A percentile compares a stretch with the other conserved stretches of the same genome.
phyloP scores from a whole-genome alignment of 345 rosid genomes.

The Diplotaxis tenuifolia region DNA sequence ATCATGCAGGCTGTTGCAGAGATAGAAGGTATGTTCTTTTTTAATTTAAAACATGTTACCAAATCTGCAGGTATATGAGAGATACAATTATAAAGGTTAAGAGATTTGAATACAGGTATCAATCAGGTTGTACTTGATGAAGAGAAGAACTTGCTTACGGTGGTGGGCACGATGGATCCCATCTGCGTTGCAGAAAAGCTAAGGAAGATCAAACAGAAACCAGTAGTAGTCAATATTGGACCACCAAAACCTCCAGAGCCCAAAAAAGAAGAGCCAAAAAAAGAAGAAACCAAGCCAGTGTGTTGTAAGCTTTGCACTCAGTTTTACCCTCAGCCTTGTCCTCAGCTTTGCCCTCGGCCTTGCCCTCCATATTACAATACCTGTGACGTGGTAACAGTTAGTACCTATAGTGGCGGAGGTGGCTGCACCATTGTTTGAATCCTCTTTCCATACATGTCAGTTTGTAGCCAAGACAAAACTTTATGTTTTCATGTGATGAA shows the following conservation, averaged over 20 bases:
- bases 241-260: conserved; percentile 29
- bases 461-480: not conserved
- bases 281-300: not conserved
- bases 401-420: conserved; percentile 18
- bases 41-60: not conserved
- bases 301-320: conserved; percentile 11
- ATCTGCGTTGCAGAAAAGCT: conserved; percentile 24
- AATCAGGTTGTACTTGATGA: conserved; percentile 28
- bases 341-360: not conserved
- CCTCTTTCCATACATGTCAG: conserved; percentile 1
- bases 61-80: not conserved
- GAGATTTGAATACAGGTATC: conserved; percentile 27
- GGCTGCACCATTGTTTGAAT: conserved; percentile 35
- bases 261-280: conserved; percentile 10
- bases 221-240: conserved; percentile 35
- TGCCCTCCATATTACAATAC: conserved; percentile 12
- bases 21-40: conserved; percentile 34
- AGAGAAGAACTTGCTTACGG: conserved; percentile 36
- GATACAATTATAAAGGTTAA: not conserved
- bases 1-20: conserved; percentile 34
- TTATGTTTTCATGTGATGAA: not conserved
- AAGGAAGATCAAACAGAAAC: conserved; percentile 28
- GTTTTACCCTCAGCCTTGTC: not conserved
- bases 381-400: conserved; percentile 20
- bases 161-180: conserved; percentile 39